Percentiles rank a stretch among this genome's conserved stretches.
Evolutionary conservation across 2,329 filamentous ascomycete species (phyloP).

Genomic region (Colletotrichum brevisporum): DNA sequence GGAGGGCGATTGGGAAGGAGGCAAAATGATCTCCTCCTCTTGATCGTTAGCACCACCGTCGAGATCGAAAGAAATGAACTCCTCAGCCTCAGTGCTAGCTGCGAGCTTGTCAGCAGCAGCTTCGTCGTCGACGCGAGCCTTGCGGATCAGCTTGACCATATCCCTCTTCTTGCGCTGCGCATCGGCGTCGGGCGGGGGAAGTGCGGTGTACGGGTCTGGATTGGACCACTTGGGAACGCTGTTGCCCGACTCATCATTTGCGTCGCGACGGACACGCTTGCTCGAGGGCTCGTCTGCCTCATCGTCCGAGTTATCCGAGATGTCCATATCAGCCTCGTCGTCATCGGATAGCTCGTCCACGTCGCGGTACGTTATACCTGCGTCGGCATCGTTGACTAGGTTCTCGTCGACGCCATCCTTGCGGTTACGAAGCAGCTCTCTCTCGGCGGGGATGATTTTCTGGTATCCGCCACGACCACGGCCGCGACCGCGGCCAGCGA

Average conservation of each 20-base stretch:
- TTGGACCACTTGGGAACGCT: slow-evolving; percentile 89
- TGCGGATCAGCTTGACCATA: slow-evolving; percentile 91
- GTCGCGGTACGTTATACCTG: slow-evolving; percentile 66
- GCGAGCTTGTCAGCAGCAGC: slow-evolving; percentile 59
- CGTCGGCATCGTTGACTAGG: slow-evolving; percentile 61
- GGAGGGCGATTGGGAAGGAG: slow-evolving; percentile 34
- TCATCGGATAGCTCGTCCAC: slow-evolving; percentile 74
- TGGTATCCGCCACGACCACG: slow-evolving; percentile 33
- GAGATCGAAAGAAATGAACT: slow-evolving; percentile 91
- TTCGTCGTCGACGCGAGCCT: slow-evolving; percentile 79
- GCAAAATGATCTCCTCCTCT: slow-evolving; percentile 45
- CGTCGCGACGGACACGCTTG: slow-evolving; percentile 58
- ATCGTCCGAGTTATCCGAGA: slow-evolving; percentile 64
- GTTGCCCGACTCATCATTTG: slow-evolving; percentile 54
- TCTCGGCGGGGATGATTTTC: slow-evolving; percentile 59
- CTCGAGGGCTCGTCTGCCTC: slow-evolving; percentile 56
- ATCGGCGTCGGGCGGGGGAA: slow-evolving; percentile 82
- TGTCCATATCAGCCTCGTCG: slow-evolving; percentile 75
- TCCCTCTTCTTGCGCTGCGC: slow-evolving; percentile 82
- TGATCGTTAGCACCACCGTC: slow-evolving; percentile 66
- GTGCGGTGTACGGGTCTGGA: slow-evolving; percentile 90
- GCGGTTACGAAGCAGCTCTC: slow-evolving; percentile 60
- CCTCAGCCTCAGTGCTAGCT: slow-evolving; percentile 73
- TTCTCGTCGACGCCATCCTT: slow-evolving; percentile 59
- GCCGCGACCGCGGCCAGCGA: slow-evolving; percentile 45